phyloP scores from a whole-genome alignment of 768 basidiomycete genomes.

The Termitomyces sp. region DNA sequence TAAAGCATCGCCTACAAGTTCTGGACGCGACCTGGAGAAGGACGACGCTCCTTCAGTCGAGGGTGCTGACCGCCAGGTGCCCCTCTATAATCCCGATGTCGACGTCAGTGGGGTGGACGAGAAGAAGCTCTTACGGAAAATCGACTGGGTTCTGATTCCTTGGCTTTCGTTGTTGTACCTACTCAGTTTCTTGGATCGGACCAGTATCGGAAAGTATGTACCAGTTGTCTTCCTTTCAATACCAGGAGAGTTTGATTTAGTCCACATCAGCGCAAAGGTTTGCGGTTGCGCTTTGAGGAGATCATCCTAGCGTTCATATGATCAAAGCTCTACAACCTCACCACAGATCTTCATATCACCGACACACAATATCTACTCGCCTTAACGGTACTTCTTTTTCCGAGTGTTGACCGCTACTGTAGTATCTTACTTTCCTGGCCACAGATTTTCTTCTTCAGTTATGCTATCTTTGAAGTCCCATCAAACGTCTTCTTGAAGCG shows the following conservation, averaged over 20 bases:
- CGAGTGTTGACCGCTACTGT: constrained; percentile 9
- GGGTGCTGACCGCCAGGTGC: constrained; percentile 12
- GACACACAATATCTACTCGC: constrained; percentile 63
- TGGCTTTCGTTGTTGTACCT: constrained; percentile 76
- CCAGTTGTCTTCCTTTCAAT: constrained; percentile 14
- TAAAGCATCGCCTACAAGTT: constrained; percentile 10
- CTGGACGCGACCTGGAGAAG: constrained; percentile 21
- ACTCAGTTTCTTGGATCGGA: constrained; percentile 58
- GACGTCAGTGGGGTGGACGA: constrained; percentile 64
- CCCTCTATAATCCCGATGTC: constrained; percentile 42
- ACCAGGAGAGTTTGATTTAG: constrained; percentile 1
- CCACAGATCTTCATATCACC: constrained; percentile 50
- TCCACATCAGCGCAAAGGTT: constrained; percentile 40
- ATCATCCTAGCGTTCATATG: constrained; percentile 1
- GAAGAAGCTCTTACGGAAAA: constrained; percentile 62
- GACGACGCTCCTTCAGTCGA: constrained; percentile 23
- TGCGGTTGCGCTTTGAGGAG: background rate
- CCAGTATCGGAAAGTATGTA: constrained; percentile 48
- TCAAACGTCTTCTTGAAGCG: constrained; percentile 71
- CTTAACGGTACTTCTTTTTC: constrained; percentile 40
- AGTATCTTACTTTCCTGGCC: background rate
- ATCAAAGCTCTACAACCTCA: constrained; percentile 58
- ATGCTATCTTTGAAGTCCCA: constrained; percentile 74
- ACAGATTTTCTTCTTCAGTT: constrained; percentile 52
- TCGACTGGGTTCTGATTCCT: constrained; percentile 60